phyloP scores from a whole-genome alignment of 768 basidiomycete genomes.

The Cystofilobasidium capitatum region DNA sequence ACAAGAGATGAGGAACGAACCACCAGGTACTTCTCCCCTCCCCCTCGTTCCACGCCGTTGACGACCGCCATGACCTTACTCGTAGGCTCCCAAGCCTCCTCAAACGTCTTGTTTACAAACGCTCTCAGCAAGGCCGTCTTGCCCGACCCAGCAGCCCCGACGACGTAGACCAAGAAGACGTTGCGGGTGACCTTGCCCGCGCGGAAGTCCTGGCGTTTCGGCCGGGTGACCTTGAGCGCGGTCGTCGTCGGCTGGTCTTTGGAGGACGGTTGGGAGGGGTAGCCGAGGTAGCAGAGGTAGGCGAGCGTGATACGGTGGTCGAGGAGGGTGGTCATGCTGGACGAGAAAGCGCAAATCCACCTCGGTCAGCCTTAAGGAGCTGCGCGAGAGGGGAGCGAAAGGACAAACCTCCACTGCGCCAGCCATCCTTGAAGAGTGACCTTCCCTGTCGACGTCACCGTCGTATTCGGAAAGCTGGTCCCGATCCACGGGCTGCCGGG shows the following conservation, averaged over 20 bases:
- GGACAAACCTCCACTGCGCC: conserved; percentile 85
- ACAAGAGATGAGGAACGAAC: conserved; percentile 47
- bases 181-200: conserved; percentile 82
- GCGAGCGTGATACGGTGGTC: conserved; percentile 83
- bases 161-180: conserved; percentile 82
- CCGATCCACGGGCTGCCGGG: conserved; percentile 93
- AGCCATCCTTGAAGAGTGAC: conserved; percentile 97
- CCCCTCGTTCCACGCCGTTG: conserved; percentile 86
- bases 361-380: not conserved
- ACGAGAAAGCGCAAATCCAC: not conserved
- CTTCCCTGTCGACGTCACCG: conserved; percentile 62
- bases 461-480: conserved; percentile 85
- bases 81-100: conserved; percentile 69
- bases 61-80: conserved; percentile 84
- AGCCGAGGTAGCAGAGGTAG: conserved; percentile 92
- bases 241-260: conserved; percentile 48
- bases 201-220: conserved; percentile 71
- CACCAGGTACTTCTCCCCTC: conserved; percentile 90
- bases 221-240: conserved; percentile 73
- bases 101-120: conserved; percentile 75
- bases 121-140: conserved; percentile 79
- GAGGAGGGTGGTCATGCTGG: conserved; percentile 92
- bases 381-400: not conserved
- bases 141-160: conserved; percentile 89
- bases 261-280: conserved; percentile 40